Evolutionary conservation across 2,329 filamentous ascomycete genomes (phyloP).

Genomic region (Pezicula radicicola): DNA sequence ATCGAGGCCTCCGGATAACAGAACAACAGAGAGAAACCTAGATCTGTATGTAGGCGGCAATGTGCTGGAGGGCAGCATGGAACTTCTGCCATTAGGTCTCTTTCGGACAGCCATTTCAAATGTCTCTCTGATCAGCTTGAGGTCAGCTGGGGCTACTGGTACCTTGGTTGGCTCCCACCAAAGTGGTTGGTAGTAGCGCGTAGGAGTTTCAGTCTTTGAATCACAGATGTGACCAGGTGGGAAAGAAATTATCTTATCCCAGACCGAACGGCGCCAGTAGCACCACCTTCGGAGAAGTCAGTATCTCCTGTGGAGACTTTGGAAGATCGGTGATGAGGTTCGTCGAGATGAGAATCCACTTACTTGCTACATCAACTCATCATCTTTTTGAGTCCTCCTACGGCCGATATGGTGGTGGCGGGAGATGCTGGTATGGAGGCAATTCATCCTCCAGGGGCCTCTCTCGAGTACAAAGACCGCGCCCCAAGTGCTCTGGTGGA

Average conservation of each 20-base stretch:
- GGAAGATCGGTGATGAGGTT: no score
- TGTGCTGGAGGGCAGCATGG: constrained; percentile 54
- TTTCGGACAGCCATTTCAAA: constrained; percentile 93
- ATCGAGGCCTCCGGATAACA: constrained; percentile 92
- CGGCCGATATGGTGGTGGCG: no score
- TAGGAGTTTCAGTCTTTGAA: constrained; percentile 82
- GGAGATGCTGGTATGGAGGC: no score
- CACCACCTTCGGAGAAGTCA: no score
- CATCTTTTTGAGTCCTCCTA: no score
- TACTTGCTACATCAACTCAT: no score
- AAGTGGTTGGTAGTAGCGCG: constrained; percentile 84
- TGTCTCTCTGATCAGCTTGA: constrained; percentile 75
- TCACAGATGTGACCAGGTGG: constrained; percentile 96
- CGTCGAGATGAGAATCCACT: no score
- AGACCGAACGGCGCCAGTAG: constrained; percentile 63
- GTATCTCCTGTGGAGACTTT: no score
- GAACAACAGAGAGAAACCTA: constrained; percentile 56
- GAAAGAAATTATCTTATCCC: constrained; percentile 92
- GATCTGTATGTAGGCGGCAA: no score
- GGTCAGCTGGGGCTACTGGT: constrained; percentile 77
- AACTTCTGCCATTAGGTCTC: constrained; percentile 94
- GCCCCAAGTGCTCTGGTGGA: no score
- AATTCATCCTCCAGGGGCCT: no score
- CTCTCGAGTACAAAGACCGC: no score
- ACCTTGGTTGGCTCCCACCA: constrained; percentile 87